Conservation (phyloP, 139 green algal species). For the Picochlorum sp. region DNA sequence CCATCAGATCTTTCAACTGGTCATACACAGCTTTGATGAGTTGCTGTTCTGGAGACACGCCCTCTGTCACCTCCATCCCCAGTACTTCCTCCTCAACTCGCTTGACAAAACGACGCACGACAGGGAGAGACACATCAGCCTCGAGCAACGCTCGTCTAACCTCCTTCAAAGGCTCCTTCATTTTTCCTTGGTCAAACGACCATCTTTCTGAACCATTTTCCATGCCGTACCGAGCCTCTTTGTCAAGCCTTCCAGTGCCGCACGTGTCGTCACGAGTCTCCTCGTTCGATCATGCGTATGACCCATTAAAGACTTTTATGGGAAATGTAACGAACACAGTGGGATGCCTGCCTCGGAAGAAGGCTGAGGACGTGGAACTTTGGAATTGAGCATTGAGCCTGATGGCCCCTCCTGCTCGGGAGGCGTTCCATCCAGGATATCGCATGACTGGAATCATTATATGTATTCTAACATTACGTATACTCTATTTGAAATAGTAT, state of each 20-base stretch:
- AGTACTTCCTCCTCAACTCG: conserved; percentile 75
- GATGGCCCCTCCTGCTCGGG: too few species aligned
- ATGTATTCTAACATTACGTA: too few species aligned
- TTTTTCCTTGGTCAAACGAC: conserved; percentile 87
- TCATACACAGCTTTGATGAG: conserved; percentile 92
- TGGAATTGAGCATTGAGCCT: too few species aligned
- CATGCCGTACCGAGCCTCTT: conserved; percentile 65
- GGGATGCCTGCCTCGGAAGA: too few species aligned
- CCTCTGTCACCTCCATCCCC: conserved; percentile 70
- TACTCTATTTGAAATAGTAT: too few species aligned
- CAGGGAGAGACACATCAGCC: conserved; percentile 86
- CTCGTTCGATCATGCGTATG: too few species aligned
- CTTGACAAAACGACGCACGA: conserved; percentile 89
- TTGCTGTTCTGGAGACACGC: conserved; percentile 83
- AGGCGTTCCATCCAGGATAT: too few species aligned
- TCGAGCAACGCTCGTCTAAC: conserved; percentile 92
- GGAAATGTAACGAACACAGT: too few species aligned
- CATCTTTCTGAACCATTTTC: conserved; percentile 66
- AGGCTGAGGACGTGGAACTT: too few species aligned
- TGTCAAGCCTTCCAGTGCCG: conserved; percentile 33
- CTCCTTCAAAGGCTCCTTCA: conserved; percentile 86
- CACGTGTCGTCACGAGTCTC: too few species aligned
- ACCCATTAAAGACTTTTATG: too few species aligned
- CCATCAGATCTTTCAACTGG: conserved; percentile 89
- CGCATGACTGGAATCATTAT: too few species aligned